Base-by-base conservation (phyloP, 1,139 yeast species). In the Scheffersomyces illinoinensis region DNA sequence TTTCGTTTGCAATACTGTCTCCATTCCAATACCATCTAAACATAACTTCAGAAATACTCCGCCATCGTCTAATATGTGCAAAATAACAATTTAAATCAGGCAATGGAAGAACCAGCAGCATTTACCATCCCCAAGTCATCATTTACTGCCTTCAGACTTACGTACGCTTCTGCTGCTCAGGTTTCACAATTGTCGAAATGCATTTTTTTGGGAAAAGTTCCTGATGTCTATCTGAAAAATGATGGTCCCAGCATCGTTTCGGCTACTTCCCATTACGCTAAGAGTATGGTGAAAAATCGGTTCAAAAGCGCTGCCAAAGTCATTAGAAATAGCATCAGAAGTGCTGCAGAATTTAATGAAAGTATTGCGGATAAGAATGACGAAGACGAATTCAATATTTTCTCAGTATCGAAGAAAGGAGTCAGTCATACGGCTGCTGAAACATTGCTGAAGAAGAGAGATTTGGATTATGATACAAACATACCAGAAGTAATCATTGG, bases 121-220 rank as follows among this genome's bases (percentile, higher is more conserved):
- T 24, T 33, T 26, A 24, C 53, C 53, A 63, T 67, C 50, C 73
- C 72, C 53, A 65, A 62, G 62, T 54, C 68, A 64, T 86, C 93
- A 4, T 88, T 85, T 71, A 88, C 93, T 0, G 91, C 93, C 0
- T 82, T 83, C 60, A 77, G 92, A 58, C 75, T 92, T 50, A 75
- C 82, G 49, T 86, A 87, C 68, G 79, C 86, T 17, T 75, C 81
- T 1, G 81, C 90, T 0, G 62, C 71, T 7, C 83, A 84, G 54
- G 71, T 91, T 7, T 79, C 87, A 50, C 75, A 77, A 24, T 76
- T 79, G 12, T 79, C 91, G 0, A 75, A 81, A 54, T 79, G 84
- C 6, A 68, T 84, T 1, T 74, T 90, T 23, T 68, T 92, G 2
- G 97, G 97, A 0, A 81, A 83, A 0, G 72, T 89, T 1, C 96